phyloP scores from a whole-genome alignment of 1,284 basidiomycete genomes.

The Cryptococcus wingfieldii region DNA sequence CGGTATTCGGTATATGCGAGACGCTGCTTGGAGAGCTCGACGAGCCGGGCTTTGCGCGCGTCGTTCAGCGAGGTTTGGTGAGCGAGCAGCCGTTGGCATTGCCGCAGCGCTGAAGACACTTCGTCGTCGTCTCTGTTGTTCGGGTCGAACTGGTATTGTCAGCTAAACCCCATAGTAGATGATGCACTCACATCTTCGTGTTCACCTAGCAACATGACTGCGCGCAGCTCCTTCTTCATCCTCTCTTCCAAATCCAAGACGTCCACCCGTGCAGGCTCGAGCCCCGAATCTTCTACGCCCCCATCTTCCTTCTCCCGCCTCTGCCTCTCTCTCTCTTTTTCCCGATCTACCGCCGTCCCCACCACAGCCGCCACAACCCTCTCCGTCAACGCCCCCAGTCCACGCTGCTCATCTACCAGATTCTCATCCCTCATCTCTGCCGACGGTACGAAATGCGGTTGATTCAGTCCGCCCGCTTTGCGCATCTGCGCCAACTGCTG shows the following conservation, averaged over 20 bases:
- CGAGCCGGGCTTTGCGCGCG: slow-evolving; percentile 69
- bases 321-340: slow-evolving; percentile 53
- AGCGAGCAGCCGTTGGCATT: slow-evolving; percentile 77
- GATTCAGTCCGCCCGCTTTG: background rate
- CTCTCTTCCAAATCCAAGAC: slow-evolving; percentile 55
- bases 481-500: slow-evolving; percentile 6
- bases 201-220: slow-evolving; percentile 53
- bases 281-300: slow-evolving; percentile 7
- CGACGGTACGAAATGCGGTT: slow-evolving; percentile 32
- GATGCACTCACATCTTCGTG: slow-evolving; percentile 51
- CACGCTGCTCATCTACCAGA: slow-evolving; percentile 40
- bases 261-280: slow-evolving; percentile 41
- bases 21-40: slow-evolving; percentile 73
- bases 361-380: slow-evolving; percentile 69
- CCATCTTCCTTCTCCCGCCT: slow-evolving; percentile 45
- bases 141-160: slow-evolving; percentile 62
- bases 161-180: background rate
- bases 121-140: slow-evolving; percentile 81
- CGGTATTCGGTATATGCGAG: slow-evolving; percentile 86
- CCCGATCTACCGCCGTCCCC: slow-evolving; percentile 46
- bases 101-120: slow-evolving; percentile 80
- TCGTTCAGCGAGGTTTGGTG: slow-evolving; percentile 76
- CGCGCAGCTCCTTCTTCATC: slow-evolving; percentile 54
- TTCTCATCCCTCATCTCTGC: slow-evolving; percentile 38
- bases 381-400: slow-evolving; percentile 44